These are phyloP conservation scores for Lentinus brumalis DNA, from an alignment of 768 basidiomycete species.

Conservation along the genomic window DNA sequence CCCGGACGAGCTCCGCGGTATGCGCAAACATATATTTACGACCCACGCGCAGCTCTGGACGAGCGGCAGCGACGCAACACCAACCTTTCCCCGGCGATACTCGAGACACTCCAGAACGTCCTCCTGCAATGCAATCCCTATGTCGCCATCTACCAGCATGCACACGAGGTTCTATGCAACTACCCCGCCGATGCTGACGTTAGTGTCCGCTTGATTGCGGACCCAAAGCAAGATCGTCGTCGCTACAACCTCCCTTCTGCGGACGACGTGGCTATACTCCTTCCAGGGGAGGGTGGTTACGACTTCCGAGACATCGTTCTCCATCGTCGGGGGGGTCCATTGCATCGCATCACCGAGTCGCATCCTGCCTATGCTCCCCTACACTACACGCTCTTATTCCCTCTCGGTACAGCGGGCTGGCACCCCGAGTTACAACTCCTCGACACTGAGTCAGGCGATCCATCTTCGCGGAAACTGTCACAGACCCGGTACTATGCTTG, in stretches of 20 bases:
- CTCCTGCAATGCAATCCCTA: slow-evolving; percentile 2
- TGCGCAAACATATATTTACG: slow-evolving; percentile 46
- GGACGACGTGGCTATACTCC: slow-evolving; percentile 40
- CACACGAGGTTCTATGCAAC: slow-evolving; percentile 14
- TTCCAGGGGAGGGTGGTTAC: slow-evolving; percentile 12
- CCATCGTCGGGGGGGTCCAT: neutral
- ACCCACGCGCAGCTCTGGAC: slow-evolving; percentile 38
- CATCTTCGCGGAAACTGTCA: slow-evolving; percentile 25
- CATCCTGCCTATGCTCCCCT: slow-evolving; percentile 40
- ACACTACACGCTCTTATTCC: slow-evolving; percentile 49
- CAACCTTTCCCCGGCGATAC: slow-evolving; percentile 5
- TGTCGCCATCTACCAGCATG: slow-evolving; percentile 15
- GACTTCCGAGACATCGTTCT: neutral
- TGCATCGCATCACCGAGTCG: slow-evolving; percentile 36
- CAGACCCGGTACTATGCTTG: slow-evolving; percentile 35
- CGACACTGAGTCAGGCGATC: neutral
- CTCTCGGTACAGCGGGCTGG: slow-evolving; percentile 42
- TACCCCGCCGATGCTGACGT: slow-evolving; percentile 8
- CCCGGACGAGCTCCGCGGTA: slow-evolving; percentile 29
- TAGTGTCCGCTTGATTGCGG: slow-evolving; percentile 2
- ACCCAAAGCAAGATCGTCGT: slow-evolving; percentile 29
- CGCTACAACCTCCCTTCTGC: slow-evolving; percentile 48
- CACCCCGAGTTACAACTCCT: slow-evolving; percentile 25
- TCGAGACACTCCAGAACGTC: slow-evolving; percentile 17
- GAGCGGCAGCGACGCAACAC: slow-evolving; percentile 17